Conservation (phyloP, 2,329 filamentous ascomycete genomes). For the Shiraia bambusicola region DNA sequence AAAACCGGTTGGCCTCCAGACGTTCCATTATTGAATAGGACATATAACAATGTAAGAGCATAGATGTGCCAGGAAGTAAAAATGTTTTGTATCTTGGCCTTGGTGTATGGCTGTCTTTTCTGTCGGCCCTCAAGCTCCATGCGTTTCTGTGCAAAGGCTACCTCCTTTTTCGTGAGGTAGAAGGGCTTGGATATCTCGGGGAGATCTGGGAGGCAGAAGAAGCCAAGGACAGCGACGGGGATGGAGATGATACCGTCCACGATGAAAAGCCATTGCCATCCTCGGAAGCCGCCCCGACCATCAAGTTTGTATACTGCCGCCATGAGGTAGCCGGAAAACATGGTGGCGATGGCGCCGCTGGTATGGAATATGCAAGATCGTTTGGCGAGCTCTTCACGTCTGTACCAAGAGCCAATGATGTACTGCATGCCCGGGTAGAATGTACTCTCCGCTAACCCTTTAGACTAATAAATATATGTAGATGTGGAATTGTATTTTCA, state of each 20-base stretch:
- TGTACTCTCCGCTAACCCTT: constrained; percentile 51
- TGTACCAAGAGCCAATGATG: constrained; percentile 56
- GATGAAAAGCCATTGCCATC: constrained; percentile 59
- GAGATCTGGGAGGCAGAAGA: constrained; percentile 53
- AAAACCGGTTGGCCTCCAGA: constrained; percentile 58
- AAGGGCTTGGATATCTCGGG: constrained; percentile 54
- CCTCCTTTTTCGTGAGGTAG: constrained; percentile 50
- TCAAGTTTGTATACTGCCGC: constrained; percentile 54
- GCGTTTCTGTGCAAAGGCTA: constrained; percentile 50
- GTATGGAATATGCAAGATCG: constrained; percentile 56
- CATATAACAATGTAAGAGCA: constrained; percentile 58
- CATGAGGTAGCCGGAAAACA: constrained; percentile 59
- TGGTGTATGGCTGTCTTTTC: constrained; percentile 50
- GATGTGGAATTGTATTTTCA: not conserved
- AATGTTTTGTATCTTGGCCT: constrained; percentile 60
- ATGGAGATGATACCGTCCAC: constrained; percentile 57
- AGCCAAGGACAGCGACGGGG: constrained; percentile 54
- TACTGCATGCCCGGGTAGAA: constrained; percentile 58
- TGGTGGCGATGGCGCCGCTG: constrained; percentile 47
- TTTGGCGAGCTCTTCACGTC: constrained; percentile 54
- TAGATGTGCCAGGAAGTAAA: constrained; percentile 68
- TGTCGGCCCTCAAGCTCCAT: constrained; percentile 55
- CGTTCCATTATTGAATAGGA: constrained; percentile 64
- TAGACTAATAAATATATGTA: not conserved
- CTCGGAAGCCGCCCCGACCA: constrained; percentile 51